Percentiles rank a stretch among this genome's conserved stretches.
Conservation (phyloP, 1,284 basidiomycete genomes). For the Rhodotorula sp. region DNA sequence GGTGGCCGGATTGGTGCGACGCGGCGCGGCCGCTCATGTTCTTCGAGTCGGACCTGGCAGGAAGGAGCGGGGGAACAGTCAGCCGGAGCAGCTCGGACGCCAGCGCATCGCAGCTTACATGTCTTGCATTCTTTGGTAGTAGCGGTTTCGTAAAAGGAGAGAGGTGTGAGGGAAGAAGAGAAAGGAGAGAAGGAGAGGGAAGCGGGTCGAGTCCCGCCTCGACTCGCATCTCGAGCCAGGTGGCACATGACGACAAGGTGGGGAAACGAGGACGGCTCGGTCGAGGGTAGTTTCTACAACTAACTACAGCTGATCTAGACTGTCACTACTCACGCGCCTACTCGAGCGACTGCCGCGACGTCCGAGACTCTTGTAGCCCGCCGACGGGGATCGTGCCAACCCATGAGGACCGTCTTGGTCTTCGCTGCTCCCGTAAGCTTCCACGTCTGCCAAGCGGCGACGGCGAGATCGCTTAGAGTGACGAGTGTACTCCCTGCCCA, state of each 20-base stretch:
- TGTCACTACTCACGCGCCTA: neutral
- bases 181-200: neutral
- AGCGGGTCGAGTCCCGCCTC: neutral
- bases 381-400: neutral
- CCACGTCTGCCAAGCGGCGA: neutral
- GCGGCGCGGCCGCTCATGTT: too few species aligned
- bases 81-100: neutral
- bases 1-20: neutral
- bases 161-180: neutral
- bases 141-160: too few species aligned
- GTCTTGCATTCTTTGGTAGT: neutral
- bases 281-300: neutral
- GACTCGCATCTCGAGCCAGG: too few species aligned
- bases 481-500: neutral
- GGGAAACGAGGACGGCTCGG: neutral
- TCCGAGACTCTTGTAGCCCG: neutral
- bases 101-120: neutral
- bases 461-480: neutral
- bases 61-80: neutral
- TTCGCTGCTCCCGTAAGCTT: neutral
- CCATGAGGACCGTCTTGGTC: neutral
- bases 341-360: neutral
- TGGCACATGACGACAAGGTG: neutral
- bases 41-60: neutral
- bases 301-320: neutral